Percentiles rank a stretch among this genome's conserved stretches.
Conservation (phyloP, 768 basidiomycete genomes). For the Clavulina sp. region DNA sequence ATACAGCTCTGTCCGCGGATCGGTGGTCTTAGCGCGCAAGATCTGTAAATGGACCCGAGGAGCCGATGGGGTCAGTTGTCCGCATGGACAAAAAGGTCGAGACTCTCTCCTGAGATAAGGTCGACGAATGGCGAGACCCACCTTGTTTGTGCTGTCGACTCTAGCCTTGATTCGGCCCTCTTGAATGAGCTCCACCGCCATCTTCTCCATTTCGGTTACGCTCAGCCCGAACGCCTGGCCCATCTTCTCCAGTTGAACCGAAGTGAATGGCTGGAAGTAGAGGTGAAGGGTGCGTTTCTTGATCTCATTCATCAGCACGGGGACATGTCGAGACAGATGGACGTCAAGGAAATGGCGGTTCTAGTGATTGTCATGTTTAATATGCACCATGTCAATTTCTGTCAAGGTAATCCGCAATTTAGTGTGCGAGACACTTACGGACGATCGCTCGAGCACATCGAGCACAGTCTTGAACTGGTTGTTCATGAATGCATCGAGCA, state of each 20-base stretch:
- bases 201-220: constrained; percentile 47
- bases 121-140: constrained; percentile 16
- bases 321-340: constrained; percentile 53
- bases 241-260: constrained; percentile 73
- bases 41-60: constrained; percentile 30
- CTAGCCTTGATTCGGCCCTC: constrained; percentile 60
- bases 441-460: constrained; percentile 52
- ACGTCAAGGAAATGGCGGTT: constrained; percentile 63
- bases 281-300: constrained; percentile 62
- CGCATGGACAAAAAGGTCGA: constrained; percentile 6
- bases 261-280: constrained; percentile 81
- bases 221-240: constrained; percentile 71
- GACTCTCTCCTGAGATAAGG: neutral
- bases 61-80: neutral
- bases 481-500: constrained; percentile 69
- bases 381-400: constrained; percentile 9
- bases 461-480: constrained; percentile 76
- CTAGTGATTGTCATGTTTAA: constrained; percentile 22
- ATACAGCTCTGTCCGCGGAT: constrained; percentile 63
- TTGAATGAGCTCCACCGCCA: constrained; percentile 65
- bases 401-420: neutral
- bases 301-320: constrained; percentile 47
- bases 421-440: constrained; percentile 27
- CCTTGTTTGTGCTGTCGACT: constrained; percentile 83
- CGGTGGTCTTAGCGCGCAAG: constrained; percentile 58